Evolutionary conservation across 2,329 filamentous ascomycete genomes (phyloP), one percentile per base, ranked within the genome.

Genomic region (Colletotrichum tamarilloi): DNA sequence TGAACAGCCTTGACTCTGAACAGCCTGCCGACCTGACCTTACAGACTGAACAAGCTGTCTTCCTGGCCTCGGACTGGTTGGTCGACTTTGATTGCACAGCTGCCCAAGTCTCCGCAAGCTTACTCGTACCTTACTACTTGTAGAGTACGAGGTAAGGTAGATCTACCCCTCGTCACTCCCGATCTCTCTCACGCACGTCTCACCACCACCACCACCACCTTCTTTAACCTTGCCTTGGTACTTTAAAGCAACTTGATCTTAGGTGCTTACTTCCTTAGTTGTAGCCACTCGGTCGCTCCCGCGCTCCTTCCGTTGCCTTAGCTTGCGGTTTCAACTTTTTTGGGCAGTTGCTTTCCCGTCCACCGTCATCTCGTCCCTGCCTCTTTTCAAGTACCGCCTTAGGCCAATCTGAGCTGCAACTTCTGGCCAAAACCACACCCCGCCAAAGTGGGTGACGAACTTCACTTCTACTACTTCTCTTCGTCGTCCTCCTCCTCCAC

Each of bases 221-320:
- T n/a, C 6, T 38, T 42, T 42, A 16, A 38, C 35, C 35, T 42
- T 38, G 9, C 30, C 30, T 32, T 32, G 30, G 30, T 2, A 42
- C 14, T 42, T 42, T 42, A 7, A 7, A 42, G 35, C 35, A 46
- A 32, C 42, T n/a, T 46, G 16, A 46, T 46, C 42, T n/a, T 46
- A n/a, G 42, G 42, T 46, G 42, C 19, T 46, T 46, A 46, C 42
- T n/a, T 46, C 19, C 19, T 46, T 46, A 46, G 24, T 22, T 46
- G 58, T 32, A 19, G 38, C 52, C 24, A 38, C 16, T 30, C 70
- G 70, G 67, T 22, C 30, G 35, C 62, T 73, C 70, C 70, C 70
- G 67, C 67, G 35, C 26, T 60, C 60, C 60, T 70, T 60, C 67
- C 70, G 60, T 35, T 52, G 30, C 19, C 5, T 24, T 49, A 22